Evolutionary conservation across 805 yeast species (phyloP).

Genomic region (Spencermartinsiella europaea): DNA sequence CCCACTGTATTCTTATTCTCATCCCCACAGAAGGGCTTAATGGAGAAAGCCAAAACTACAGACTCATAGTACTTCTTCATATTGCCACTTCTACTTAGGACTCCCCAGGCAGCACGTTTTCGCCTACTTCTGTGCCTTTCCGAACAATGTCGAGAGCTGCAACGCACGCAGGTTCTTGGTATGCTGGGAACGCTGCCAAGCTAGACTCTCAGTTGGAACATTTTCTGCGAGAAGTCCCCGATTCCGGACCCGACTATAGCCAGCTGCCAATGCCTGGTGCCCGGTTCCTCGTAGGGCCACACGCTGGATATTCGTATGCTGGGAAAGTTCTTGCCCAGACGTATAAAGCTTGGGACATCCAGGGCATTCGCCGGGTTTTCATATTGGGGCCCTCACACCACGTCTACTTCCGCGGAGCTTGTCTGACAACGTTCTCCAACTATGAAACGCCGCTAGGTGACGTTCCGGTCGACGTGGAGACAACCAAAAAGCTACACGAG

Average conservation of each 20-base stretch:
- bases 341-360: conserved; percentile 62
- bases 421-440: conserved; percentile 44
- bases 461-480: conserved; percentile 56
- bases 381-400: conserved; percentile 93
- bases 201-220: conserved; percentile 49
- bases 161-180: conserved; percentile 93
- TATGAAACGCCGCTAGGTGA: conserved; percentile 84
- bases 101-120: too few relatives aligned
- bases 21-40: background rate
- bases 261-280: conserved; percentile 35
- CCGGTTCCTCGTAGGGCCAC: conserved; percentile 60
- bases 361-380: conserved; percentile 53
- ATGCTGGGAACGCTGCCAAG: conserved; percentile 41
- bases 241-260: conserved; percentile 20
- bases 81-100: too few relatives aligned
- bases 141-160: conserved; percentile 40
- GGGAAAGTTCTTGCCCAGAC: conserved; percentile 75
- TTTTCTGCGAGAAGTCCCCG: conserved; percentile 38
- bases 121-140: too few relatives aligned
- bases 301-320: conserved; percentile 87
- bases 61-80: too few relatives aligned
- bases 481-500: conserved; percentile 25
- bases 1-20: too few relatives aligned
- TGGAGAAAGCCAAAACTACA: background rate
- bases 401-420: conserved; percentile 64